phyloP scores from a whole-genome alignment of 2,329 filamentous ascomycete species.

The Cytospora piceicola region DNA sequence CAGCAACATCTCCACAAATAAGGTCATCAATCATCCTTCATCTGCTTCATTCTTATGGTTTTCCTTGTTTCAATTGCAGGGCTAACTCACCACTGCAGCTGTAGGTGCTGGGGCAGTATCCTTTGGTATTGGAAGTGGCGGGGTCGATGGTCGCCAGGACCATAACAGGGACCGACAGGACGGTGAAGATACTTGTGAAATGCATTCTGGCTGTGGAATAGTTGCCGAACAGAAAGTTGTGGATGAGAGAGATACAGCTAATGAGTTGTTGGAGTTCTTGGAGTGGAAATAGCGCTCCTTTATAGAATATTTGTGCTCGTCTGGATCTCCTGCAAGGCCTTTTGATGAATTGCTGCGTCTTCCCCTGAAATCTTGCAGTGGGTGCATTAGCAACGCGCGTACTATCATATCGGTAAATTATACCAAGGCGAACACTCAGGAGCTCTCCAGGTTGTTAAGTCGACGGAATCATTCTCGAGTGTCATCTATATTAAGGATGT shows the following conservation, averaged over 20 bases:
- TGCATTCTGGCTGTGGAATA: conserved; percentile 18
- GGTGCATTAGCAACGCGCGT: background rate
- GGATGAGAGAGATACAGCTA: background rate
- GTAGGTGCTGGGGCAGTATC: conserved; percentile 37
- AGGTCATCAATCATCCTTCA: background rate
- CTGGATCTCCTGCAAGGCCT: background rate
- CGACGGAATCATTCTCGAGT: conserved; percentile 15
- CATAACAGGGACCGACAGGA: conserved; percentile 24
- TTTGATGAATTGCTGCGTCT: background rate
- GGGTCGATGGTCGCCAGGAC: conserved; percentile 39
- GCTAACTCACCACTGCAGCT: conserved; percentile 35
- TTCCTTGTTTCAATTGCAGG: background rate
- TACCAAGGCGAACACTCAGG: conserved; percentile 2
- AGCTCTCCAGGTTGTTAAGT: conserved; percentile 13
- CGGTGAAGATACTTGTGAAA: conserved; percentile 18
- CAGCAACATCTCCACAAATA: background rate
- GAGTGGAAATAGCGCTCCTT: background rate
- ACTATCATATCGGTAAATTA: conserved; percentile 21
- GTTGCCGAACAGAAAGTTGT: background rate
- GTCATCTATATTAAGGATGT: conserved; percentile 24
- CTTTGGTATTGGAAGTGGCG: conserved; percentile 42
- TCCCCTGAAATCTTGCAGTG: background rate
- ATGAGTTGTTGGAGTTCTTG: background rate
- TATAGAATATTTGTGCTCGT: background rate
- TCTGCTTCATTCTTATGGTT: background rate